Conservation (phyloP, 148 eudicot genomes). For the Selenicereus undatus region DNA sequence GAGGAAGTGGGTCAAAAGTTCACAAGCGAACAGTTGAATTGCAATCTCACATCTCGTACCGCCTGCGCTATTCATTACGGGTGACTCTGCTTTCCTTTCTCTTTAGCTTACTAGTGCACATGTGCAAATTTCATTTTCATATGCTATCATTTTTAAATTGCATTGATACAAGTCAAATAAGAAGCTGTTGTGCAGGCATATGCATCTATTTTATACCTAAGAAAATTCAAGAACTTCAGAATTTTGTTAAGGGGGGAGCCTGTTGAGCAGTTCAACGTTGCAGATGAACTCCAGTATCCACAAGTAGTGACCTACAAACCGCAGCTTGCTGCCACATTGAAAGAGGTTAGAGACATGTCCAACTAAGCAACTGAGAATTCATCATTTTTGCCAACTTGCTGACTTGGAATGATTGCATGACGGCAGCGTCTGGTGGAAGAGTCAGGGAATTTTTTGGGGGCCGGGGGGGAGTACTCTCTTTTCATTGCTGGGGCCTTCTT, state of each 20-base stretch:
- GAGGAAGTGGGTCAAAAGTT: constrained; percentile 36
- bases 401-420: background rate
- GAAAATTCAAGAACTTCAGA: constrained; percentile 70
- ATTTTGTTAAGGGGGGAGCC: constrained; percentile 84
- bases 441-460: too few species aligned
- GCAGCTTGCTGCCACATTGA: constrained; percentile 38
- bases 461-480: too few species aligned
- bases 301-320: constrained; percentile 65
- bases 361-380: background rate
- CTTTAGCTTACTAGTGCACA: background rate
- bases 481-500: too few species aligned
- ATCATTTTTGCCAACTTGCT: background rate
- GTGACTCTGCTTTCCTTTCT: constrained; percentile 32
- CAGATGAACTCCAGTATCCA: constrained; percentile 48
- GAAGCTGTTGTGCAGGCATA: constrained; percentile 54
- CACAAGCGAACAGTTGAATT: constrained; percentile 42
- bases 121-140: background rate
- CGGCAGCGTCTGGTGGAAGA: too few species aligned
- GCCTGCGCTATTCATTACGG: constrained; percentile 82
- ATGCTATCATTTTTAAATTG: background rate
- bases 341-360: constrained; percentile 43
- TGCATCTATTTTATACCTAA: constrained; percentile 79
- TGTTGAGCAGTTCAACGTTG: constrained; percentile 66
- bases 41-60: constrained; percentile 83
- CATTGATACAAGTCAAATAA: background rate